Evolutionary conservation across 169 alveolate genomes (phyloP), one percentile per base, ranked within the genome.

Genomic region (Plasmodium vivax): DNA sequence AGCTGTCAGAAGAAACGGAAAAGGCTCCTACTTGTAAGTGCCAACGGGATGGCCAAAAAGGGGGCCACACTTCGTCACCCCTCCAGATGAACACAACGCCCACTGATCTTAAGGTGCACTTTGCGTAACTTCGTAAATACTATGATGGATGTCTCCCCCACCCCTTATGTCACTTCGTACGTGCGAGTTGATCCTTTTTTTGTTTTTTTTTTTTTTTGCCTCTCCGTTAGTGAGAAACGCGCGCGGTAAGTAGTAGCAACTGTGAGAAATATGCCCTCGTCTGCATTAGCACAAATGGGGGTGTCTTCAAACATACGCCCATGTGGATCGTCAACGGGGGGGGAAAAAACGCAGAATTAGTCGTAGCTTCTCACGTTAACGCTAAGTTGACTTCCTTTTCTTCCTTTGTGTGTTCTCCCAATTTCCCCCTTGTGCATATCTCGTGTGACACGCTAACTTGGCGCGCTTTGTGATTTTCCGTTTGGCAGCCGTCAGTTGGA

Each of bases 341-440:
- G 68, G 41, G 3, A 71, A 30, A 51, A 75, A 27, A 45, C 58
- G 56, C 79, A 85, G 93, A 85, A 85, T 85, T 85, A 51, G 73
- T 85, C 85, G 47, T 14, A 45, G 79, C 77, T 68, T 36, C 38
- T 68, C 14, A 68, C 6, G 41, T 51, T 83, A 27, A 23, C 72
- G 43, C 68, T 83, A 54, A 27, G 19, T 10, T 51, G 27, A 8
- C 51, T 9, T 83, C 74, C 1, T 36, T 83, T 83, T 83, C 23
- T 85, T 85, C 80, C 79, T 32, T 85, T 74, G 38, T 68, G n/a
- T 30, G 41, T 68, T 68, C 23, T 68, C 77, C 38, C 77, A 68
- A 19, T 68, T 68, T 19, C 38, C 38, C n/a, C 38, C 36, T 30
- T 30, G 38, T 16, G 47, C 4, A 74, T 74, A 47, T 74, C 68